Evolutionary conservation across 2,329 filamentous ascomycete species (phyloP), one percentile per base, ranked within the genome.

Genomic region (Dothistroma septosporum): DNA sequence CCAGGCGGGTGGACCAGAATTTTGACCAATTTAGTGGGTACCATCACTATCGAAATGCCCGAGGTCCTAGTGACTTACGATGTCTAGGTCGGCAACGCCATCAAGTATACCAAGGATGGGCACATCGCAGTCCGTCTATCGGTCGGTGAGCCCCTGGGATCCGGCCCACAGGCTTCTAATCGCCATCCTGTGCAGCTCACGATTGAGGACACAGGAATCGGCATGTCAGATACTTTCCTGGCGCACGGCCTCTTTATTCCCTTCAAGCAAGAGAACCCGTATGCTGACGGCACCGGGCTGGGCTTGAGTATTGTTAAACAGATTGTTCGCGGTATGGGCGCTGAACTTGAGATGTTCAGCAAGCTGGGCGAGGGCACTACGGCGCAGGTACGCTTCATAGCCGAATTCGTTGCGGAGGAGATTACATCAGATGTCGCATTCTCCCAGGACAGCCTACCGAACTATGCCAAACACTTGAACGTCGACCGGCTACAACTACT

Each of bases 1-100:
- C 73, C 77, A 0, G 79, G 79, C 1, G 76, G 76, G 2, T 77
- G 78, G 70, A 74, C 76, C 2, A 70, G 78, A 12, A 73, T 81
- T 6, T 66, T 80, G n/a, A 80, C 79, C 72, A 81, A 81, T 54
- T 59, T 81, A 28, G 24, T 28, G 24, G 24, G 24, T 28, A 28
- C 24, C 6, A 28, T 28, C 24, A 28, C 24, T 28, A 28, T 28
- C 24, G 6, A 6, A 28, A 2, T 28, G 2, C 24, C 24, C 2
- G 6, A 28, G 24, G 24, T 28, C 24, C 6, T 6, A 28, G 6
- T 28, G 24, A 28, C 24, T 28, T 6, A 28, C 6, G 24, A 28
- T 28, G 24, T 28, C 6, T 28, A 28, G 9, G 24, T 63, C 16
- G 60, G 79, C 0, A 81, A 81, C 66, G 72, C 78, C 0, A 67